These are phyloP conservation scores for Neofusicoccum laricinum DNA, from an alignment of 2,329 filamentous ascomycete species.

Conservation along the genomic window DNA sequence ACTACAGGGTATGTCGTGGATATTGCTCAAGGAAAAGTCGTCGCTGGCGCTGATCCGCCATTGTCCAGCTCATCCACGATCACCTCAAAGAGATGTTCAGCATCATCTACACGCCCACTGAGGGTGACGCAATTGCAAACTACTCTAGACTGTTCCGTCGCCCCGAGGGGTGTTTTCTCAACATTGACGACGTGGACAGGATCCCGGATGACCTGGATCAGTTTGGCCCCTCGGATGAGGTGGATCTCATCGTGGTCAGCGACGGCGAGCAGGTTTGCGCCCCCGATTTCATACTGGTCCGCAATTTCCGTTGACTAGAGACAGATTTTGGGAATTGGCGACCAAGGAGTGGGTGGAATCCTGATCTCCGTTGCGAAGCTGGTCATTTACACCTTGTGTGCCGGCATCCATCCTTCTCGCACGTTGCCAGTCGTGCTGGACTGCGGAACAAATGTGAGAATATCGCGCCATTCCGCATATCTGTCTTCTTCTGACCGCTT, in stretches of 20 bases:
- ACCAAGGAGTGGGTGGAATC: conserved; percentile 82
- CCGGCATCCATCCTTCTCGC: conserved; percentile 77
- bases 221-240: conserved; percentile 68
- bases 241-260: conserved; percentile 86
- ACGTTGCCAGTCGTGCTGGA: conserved; percentile 80
- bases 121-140: conserved; percentile 83
- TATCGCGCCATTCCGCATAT: conserved; percentile 9
- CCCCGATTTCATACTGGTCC: not conserved
- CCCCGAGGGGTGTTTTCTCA: conserved; percentile 79
- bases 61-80: conserved; percentile 63
- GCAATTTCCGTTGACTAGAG: conserved; percentile 25
- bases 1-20: conserved; percentile 60
- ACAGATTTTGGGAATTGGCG: conserved; percentile 83
- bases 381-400: conserved; percentile 77
- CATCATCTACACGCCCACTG: conserved; percentile 87
- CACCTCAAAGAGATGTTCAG: conserved; percentile 86
- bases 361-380: conserved; percentile 83
- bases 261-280: conserved; percentile 56
- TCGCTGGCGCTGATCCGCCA: not conserved
- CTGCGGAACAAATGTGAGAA: conserved; percentile 69
- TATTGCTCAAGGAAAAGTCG: too few relatives aligned
- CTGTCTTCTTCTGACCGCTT: too few relatives aligned
- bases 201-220: conserved; percentile 65
- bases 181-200: conserved; percentile 65
- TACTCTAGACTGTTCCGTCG: conserved; percentile 75